Conservation (phyloP, 73 alveolate genomes). For the Paramecium tetraurelia region DNA sequence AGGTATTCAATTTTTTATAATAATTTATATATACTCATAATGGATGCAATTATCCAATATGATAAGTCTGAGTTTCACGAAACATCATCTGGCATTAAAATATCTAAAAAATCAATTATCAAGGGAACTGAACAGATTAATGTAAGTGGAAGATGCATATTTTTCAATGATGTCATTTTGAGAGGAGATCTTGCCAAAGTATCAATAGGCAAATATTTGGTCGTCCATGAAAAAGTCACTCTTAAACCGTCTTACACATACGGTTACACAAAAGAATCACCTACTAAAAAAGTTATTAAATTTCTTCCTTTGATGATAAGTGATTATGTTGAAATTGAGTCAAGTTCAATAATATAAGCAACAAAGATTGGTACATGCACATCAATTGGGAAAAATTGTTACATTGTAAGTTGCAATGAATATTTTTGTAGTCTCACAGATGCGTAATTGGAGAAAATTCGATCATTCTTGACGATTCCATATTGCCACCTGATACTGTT, state of each 20-base stretch:
- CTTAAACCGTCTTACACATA: conserved; percentile 67
- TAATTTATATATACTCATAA: neutral
- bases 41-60: conserved; percentile 8
- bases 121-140: conserved; percentile 63
- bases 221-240: conserved; percentile 70
- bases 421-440: conserved; percentile 61
- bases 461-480: conserved; percentile 70
- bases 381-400: conserved; percentile 78
- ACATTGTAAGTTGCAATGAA: conserved; percentile 30
- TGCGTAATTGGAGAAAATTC: conserved; percentile 70
- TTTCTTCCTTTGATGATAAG: conserved; percentile 67
- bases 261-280: neutral
- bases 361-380: conserved; percentile 72
- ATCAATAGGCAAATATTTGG: conserved; percentile 70
- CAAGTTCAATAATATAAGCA: conserved; percentile 68
- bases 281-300: conserved; percentile 47
- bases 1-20: neutral
- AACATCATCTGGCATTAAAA: conserved; percentile 24
- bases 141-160: conserved; percentile 65
- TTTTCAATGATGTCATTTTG: conserved; percentile 59
- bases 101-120: neutral
- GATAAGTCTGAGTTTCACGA: conserved; percentile 35
- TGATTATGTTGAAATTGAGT: conserved; percentile 75
- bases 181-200: conserved; percentile 80
- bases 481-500: conserved; percentile 76